Evolutionary conservation across 768 basidiomycete genomes (phyloP).

Genomic region (Trichaptum fuscoviolaceum): DNA sequence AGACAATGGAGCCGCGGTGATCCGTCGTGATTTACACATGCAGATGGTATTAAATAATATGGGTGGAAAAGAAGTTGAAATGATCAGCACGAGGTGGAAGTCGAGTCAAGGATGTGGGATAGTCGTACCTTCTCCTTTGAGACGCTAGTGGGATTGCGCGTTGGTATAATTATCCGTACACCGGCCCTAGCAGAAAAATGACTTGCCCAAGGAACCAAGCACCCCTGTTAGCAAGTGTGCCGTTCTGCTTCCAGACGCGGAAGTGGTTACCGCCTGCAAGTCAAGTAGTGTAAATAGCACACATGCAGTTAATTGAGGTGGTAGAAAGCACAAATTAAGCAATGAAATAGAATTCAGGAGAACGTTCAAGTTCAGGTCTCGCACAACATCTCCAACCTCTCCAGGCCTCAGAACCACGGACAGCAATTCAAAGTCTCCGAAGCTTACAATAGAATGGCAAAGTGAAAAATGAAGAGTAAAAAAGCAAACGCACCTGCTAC

Average conservation of each 20-base stretch:
- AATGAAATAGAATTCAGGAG: neutral
- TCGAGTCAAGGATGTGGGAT: neutral
- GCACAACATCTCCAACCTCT: neutral
- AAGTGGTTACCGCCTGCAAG: conserved; percentile 77
- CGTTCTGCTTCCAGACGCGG: conserved; percentile 86
- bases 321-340: neutral
- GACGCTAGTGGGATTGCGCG: conserved; percentile 36
- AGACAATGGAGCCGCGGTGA: neutral
- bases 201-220: conserved; percentile 84
- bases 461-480: conserved; percentile 1
- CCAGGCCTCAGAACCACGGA: neutral
- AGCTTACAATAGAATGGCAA: too few relatives aligned
- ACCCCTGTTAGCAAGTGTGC: conserved; percentile 59
- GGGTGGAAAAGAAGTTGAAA: neutral
- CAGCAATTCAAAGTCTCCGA: conserved; percentile 1
- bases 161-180: neutral
- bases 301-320: neutral
- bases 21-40: neutral
- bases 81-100: conserved; percentile 1
- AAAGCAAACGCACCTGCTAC: conserved; percentile 45
- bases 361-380: neutral
- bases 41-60: neutral
- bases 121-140: conserved; percentile 61
- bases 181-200: neutral
- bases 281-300: too few relatives aligned